Percentiles rank a stretch among this genome's conserved stretches.
Evolutionary conservation across 192 early-diverging fungal species (phyloP).

Genomic region (Backusella luteola): DNA sequence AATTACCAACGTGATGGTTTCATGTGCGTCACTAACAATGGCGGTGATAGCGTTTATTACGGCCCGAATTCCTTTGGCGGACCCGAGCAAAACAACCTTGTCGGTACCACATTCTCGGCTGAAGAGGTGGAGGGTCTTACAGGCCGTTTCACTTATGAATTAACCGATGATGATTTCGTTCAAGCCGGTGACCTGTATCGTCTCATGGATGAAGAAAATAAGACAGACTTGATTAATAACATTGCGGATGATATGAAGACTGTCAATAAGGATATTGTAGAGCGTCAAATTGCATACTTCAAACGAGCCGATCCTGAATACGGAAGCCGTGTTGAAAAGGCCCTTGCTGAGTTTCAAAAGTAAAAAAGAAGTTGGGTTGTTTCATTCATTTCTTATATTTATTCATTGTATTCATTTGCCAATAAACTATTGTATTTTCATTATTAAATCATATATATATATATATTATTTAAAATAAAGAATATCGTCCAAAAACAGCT

Average conservation of each 20-base stretch:
- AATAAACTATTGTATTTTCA: not conserved
- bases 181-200: constrained; percentile 67
- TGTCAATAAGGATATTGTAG: constrained; percentile 61
- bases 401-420: not conserved
- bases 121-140: constrained; percentile 50
- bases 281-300: constrained; percentile 68
- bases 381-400: not conserved
- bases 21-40: constrained; percentile 61
- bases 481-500: not conserved
- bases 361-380: not conserved
- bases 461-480: not conserved
- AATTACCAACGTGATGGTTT: constrained; percentile 79
- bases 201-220: constrained; percentile 59
- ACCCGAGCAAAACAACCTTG: constrained; percentile 57
- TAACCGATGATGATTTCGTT: constrained; percentile 62
- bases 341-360: not conserved
- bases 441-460: not conserved
- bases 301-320: constrained; percentile 72
- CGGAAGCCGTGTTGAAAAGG: constrained; percentile 63
- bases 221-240: constrained; percentile 59
- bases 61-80: constrained; percentile 66
- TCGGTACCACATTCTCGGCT: constrained; percentile 48
- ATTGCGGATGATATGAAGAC: constrained; percentile 60
- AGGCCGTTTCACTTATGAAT: constrained; percentile 58
- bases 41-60: constrained; percentile 64